A percentile compares a stretch with the other conserved stretches of the same genome.
phyloP scores from a whole-genome alignment of 2,329 filamentous ascomycete species.

The Cryphonectria radicalis region DNA sequence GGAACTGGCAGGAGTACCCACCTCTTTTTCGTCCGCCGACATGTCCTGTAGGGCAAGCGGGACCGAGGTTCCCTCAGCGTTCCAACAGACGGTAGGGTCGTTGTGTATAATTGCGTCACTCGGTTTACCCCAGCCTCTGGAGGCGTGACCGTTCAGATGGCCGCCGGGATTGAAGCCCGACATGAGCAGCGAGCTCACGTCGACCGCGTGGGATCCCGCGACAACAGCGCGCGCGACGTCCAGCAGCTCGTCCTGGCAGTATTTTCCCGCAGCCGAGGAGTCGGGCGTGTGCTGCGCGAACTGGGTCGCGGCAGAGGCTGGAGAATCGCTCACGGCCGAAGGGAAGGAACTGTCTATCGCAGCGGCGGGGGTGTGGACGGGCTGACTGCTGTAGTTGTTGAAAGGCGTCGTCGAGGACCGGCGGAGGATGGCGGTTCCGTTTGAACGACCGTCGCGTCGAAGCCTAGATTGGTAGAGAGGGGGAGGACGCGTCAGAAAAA shows the following conservation, averaged over 20 bases:
- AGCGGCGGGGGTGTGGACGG: conserved; percentile 18
- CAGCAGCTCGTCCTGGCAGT: conserved; percentile 79
- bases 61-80: conserved; percentile 68
- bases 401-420: conserved; percentile 64
- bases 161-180: conserved; percentile 76
- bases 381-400: conserved; percentile 38
- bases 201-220: conserved; percentile 4
- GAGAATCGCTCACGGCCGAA: conserved; percentile 21
- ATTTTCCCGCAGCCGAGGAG: conserved; percentile 54
- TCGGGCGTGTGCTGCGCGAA: conserved; percentile 32
- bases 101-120: conserved; percentile 74
- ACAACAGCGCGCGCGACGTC: conserved; percentile 73
- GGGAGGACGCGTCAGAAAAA: conserved; percentile 22
- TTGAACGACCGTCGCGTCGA: conserved; percentile 61
- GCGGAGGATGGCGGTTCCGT: conserved; percentile 68
- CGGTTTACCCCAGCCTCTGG: conserved; percentile 76
- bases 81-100: conserved; percentile 94
- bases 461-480: conserved; percentile 50
- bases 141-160: conserved; percentile 64
- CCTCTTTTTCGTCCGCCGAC: conserved; percentile 64
- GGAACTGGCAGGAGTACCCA: conserved; percentile 40
- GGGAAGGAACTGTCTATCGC: conserved; percentile 31
- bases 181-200: conserved; percentile 41
- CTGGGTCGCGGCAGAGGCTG: conserved; percentile 13
- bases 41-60: conserved; percentile 77